Base-by-base conservation (phyloP, 768 basidiomycete species). In the Neoboletus subvelutipes region DNA sequence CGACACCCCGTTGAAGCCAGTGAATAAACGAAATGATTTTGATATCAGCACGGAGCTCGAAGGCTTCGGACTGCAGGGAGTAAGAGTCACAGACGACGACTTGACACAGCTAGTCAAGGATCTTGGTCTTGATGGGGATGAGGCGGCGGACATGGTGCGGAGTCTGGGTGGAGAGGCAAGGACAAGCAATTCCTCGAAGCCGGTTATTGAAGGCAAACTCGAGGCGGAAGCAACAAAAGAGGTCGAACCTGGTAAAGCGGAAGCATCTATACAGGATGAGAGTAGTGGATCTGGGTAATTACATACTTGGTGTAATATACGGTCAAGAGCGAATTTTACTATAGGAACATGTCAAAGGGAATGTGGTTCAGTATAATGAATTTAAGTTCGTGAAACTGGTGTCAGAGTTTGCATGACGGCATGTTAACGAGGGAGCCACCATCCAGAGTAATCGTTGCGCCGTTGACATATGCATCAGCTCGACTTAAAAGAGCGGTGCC, bases 41-140 rank as follows among this genome's bases (percentile, higher is more conserved):
- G 88, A 94, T 65, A 76, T 87, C 10, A 80, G 89, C 42, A 83
- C 83, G 2, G 84, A 86, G 58, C 77, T 94, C 47, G 76, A 79
- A 31, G 90, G 86, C 11, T 86, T 78, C 62, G 89, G 89, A 13
- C 67, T 94, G 45, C 85, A 89, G 65, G 91, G 90, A 5, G 82
- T 94, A 24, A 83, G 83, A 61, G 86, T 87, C 24, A 89, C 90
- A 4, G 81, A 87, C 54, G 87, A 88, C 31, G 92, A 94, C 53
- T 74, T 94, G 60, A 72, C 71, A 58, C 81, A 84, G 57, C 73
- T 94, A 37, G 83, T 93, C 6, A 82, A 82, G 41, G 88, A 91
- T 60, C 77, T 94, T 26, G 90, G 91, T 15, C 77, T 94, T 24
- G 84, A 81, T 26, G 88, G 83, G 8, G 85, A 88, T 42, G 89